phyloP scores from a whole-genome alignment of 768 basidiomycete genomes.

The Serendipita indica region DNA sequence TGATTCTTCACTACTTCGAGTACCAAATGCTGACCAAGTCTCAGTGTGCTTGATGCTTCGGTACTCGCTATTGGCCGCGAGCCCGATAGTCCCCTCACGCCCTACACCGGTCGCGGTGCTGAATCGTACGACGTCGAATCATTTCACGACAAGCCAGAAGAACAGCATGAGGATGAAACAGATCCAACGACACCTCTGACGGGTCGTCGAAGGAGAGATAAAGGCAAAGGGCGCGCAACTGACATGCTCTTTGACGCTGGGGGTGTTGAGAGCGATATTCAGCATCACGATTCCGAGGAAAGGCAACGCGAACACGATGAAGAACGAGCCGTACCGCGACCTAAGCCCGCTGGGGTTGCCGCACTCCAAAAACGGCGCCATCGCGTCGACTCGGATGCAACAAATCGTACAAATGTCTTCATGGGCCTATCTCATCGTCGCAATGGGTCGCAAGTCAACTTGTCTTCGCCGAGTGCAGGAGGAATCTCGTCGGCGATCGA shows the following conservation, averaged over 20 bases:
- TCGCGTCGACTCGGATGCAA: slow-evolving; percentile 14
- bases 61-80: background rate
- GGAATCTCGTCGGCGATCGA: slow-evolving; percentile 5
- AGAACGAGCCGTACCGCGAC: too few species aligned
- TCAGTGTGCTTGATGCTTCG: slow-evolving; percentile 2
- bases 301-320: background rate
- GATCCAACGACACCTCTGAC: background rate
- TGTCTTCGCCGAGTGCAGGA: background rate
- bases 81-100: slow-evolving; percentile 4
- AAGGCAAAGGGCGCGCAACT: background rate
- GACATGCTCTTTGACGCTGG: background rate
- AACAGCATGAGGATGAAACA: background rate
- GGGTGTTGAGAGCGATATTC: background rate
- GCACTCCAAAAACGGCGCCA: background rate
- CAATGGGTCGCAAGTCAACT: background rate
- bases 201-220: background rate
- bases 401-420: slow-evolving; percentile 8
- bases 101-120: background rate
- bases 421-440: slow-evolving; percentile 3
- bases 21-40: background rate
- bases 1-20: background rate
- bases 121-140: background rate
- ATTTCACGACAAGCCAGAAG: background rate
- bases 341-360: too few species aligned
- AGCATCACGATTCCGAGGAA: background rate